Percentiles rank a stretch among this genome's conserved stretches.
These are phyloP conservation scores for Chrysanthemum makinoi DNA, from an alignment of 129 eudicot genomes.

Conservation along the genomic window DNA sequence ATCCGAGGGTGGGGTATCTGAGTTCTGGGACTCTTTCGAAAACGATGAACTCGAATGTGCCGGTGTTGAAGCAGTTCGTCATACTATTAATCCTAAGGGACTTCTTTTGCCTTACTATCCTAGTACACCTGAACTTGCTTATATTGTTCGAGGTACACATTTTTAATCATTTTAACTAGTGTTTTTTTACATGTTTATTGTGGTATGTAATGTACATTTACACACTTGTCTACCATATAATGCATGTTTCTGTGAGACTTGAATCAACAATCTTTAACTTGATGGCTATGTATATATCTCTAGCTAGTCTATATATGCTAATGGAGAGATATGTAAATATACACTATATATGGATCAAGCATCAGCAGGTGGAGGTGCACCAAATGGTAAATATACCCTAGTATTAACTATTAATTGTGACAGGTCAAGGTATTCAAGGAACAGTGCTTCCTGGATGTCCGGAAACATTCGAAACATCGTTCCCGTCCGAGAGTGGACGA, in stretches of 20 bases:
- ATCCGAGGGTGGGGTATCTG: slow-evolving; percentile 53
- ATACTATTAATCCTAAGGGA: slow-evolving; percentile 44
- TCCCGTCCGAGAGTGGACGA: slow-evolving; percentile 9
- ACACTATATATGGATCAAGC: no score
- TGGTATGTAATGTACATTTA: no score
- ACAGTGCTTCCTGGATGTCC: slow-evolving; percentile 62
- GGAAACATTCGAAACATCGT: slow-evolving; percentile 49
- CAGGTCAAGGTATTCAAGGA: slow-evolving; percentile 62
- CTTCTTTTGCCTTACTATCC: slow-evolving; percentile 59
- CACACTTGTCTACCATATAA: no score
- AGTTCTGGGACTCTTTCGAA: slow-evolving; percentile 42
- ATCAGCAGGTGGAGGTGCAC: no score
- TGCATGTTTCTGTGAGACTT: no score
- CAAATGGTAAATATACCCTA: background rate
- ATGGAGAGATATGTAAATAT: no score
- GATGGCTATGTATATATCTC: no score
- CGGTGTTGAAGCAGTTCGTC: slow-evolving; percentile 48
- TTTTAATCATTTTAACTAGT: background rate
- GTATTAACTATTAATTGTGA: background rate
- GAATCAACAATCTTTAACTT: no score
- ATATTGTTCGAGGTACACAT: slow-evolving; percentile 42
- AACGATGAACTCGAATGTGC: slow-evolving; percentile 50
- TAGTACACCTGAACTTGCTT: slow-evolving; percentile 46
- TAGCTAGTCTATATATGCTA: no score
- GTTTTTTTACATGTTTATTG: no score